A percentile compares a stretch with the other conserved stretches of the same genome.
These are phyloP conservation scores for Candida mattraensis DNA, from an alignment of 805 yeast species.

Conservation along the genomic window DNA sequence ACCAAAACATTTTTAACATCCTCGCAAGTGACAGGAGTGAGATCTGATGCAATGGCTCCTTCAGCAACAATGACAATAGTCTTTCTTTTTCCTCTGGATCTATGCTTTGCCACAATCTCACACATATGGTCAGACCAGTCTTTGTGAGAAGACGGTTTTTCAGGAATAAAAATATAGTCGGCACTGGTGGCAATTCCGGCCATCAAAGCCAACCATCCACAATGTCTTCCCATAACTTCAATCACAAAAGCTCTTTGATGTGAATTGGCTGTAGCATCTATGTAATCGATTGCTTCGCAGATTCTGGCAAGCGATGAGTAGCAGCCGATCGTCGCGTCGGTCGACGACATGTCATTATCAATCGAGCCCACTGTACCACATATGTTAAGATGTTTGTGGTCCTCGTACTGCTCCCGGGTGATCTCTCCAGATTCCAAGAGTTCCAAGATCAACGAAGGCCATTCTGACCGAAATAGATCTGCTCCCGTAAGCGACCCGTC, in stretches of 20 bases:
- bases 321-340: slow-evolving; percentile 82
- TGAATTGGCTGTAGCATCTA: slow-evolving; percentile 81
- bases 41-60: slow-evolving; percentile 73
- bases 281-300: slow-evolving; percentile 73
- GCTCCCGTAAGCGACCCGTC: slow-evolving; percentile 86
- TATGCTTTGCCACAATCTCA: slow-evolving; percentile 60
- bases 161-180: slow-evolving; percentile 79
- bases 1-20: slow-evolving; percentile 68
- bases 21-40: slow-evolving; percentile 64
- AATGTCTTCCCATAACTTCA: slow-evolving; percentile 88
- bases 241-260: slow-evolving; percentile 83
- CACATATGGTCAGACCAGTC: slow-evolving; percentile 71
- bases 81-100: slow-evolving; percentile 71
- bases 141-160: slow-evolving; percentile 62
- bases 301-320: slow-evolving; percentile 76
- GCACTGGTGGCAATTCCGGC: slow-evolving; percentile 81
- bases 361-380: slow-evolving; percentile 82
- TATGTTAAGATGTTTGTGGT: slow-evolving; percentile 59
- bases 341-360: slow-evolving; percentile 82
- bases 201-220: slow-evolving; percentile 86
- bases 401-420: slow-evolving; percentile 44
- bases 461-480: slow-evolving; percentile 70
- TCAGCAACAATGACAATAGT: slow-evolving; percentile 82
- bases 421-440: slow-evolving; percentile 46
- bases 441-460: slow-evolving; percentile 71